Conservation (phyloP, 2,329 filamentous ascomycete genomes). For the Exophiala dermatitidis region DNA sequence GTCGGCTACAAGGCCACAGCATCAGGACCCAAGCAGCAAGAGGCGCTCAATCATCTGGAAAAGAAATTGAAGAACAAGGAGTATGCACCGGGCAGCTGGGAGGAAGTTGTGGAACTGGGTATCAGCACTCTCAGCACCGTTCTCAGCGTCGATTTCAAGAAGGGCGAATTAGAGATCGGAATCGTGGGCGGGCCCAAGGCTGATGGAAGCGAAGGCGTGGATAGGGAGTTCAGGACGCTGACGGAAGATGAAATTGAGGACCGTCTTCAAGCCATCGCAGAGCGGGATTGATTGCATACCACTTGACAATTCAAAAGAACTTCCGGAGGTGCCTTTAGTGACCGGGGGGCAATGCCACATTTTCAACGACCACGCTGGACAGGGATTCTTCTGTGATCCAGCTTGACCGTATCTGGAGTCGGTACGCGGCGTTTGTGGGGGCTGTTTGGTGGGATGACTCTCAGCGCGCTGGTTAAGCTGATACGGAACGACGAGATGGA, state of each 20-base stretch:
- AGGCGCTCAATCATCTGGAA: constrained; percentile 96
- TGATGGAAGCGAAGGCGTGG: constrained; percentile 76
- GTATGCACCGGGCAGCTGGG: constrained; percentile 81
- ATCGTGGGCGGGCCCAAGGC: constrained; percentile 82
- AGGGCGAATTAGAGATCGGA: constrained; percentile 95
- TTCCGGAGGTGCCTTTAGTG: neutral
- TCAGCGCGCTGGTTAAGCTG: constrained; percentile 13
- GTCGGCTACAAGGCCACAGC: constrained; percentile 98
- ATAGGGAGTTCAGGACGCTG: constrained; percentile 73
- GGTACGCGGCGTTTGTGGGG: constrained; percentile 8
- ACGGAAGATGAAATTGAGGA: constrained; percentile 98
- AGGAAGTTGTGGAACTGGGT: constrained; percentile 93
- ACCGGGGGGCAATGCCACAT: constrained; percentile 3
- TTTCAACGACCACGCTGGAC: constrained; percentile 23
- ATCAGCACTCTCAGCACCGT: constrained; percentile 94
- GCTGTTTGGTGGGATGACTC: constrained; percentile 8
- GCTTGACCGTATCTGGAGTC: constrained; percentile 7
- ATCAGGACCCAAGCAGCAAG: constrained; percentile 95
- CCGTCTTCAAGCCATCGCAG: constrained; percentile 91
- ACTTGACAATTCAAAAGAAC: neutral
- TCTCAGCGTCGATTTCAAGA: constrained; percentile 98
- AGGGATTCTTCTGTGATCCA: constrained; percentile 16
- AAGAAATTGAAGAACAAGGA: constrained; percentile 99
- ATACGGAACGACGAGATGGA: constrained; percentile 2
- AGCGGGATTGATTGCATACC: constrained; percentile 71